Conservation (phyloP, 2,329 filamentous ascomycete species). For the Hypoxylon sp. region DNA sequence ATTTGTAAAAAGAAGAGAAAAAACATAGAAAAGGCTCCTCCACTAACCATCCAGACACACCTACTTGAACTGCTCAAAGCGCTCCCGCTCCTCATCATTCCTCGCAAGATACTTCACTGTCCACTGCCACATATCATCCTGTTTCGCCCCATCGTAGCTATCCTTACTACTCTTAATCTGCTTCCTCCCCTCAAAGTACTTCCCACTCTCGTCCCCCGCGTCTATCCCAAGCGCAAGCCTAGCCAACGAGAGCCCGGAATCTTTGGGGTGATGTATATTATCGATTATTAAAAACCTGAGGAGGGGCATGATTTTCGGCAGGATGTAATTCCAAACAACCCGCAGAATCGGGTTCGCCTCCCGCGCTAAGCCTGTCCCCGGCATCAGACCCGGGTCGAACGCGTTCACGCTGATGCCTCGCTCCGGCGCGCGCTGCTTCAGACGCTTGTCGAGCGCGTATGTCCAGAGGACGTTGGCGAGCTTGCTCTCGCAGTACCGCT, state of each 20-base stretch:
- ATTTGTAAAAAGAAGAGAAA: too few species aligned
- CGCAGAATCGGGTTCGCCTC: slow-evolving; percentile 49
- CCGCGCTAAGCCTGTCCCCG: slow-evolving; percentile 61
- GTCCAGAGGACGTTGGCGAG: slow-evolving; percentile 65
- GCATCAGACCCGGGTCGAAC: slow-evolving; percentile 66
- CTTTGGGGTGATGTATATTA: slow-evolving; percentile 58
- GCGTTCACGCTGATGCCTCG: slow-evolving; percentile 58
- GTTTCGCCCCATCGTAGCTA: slow-evolving; percentile 62
- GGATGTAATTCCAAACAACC: slow-evolving; percentile 57
- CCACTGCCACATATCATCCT: slow-evolving; percentile 67
- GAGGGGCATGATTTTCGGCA: slow-evolving; percentile 57
- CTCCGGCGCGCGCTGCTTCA: slow-evolving; percentile 47
- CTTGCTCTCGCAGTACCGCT: slow-evolving; percentile 63
- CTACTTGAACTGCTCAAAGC: slow-evolving; percentile 38
- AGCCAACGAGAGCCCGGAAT: slow-evolving; percentile 60
- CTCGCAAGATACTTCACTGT: slow-evolving; percentile 54
- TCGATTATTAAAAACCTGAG: slow-evolving; percentile 52
- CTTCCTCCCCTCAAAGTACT: slow-evolving; percentile 62
- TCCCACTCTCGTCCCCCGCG: slow-evolving; percentile 55
- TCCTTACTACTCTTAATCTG: slow-evolving; percentile 59
- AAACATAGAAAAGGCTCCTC: too few species aligned
- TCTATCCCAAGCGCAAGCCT: slow-evolving; percentile 58
- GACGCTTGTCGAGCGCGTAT: slow-evolving; percentile 60
- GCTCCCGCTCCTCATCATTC: slow-evolving; percentile 30
- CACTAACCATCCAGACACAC: neutral